Conservation (phyloP, 805 yeast genomes). For the Zygoascus ofunaensis region DNA sequence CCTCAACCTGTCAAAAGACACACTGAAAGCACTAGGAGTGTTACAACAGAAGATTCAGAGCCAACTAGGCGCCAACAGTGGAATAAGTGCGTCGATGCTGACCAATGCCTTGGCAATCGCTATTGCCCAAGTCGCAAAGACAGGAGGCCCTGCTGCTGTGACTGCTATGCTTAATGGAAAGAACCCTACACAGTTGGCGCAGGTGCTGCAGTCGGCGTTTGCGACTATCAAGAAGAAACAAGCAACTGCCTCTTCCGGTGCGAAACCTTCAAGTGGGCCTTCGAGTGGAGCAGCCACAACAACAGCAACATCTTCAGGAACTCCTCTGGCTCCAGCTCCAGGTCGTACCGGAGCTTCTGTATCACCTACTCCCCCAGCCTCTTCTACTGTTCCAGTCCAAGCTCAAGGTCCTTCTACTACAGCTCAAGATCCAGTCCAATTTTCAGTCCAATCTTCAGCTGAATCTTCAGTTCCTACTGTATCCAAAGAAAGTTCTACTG, state of each 20-base stretch:
- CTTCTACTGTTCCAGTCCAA: not conserved
- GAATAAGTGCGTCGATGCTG: conserved; percentile 71
- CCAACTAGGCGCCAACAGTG: conserved; percentile 69
- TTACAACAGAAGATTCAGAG: conserved; percentile 79
- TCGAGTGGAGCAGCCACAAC: conserved; percentile 2
- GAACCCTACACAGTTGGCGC: conserved; percentile 20
- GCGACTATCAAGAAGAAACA: conserved; percentile 12
- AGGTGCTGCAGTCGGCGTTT: conserved; percentile 16
- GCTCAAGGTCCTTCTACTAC: not conserved
- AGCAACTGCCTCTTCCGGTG: not conserved
- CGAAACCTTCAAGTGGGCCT: not conserved
- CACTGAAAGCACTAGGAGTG: conserved; percentile 67
- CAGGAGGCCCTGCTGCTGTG: conserved; percentile 23
- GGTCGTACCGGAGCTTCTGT: conserved; percentile 5
- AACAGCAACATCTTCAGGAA: conserved; percentile 2
- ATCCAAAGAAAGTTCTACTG: not conserved
- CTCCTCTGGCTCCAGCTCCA: conserved; percentile 7
- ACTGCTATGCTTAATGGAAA: conserved; percentile 17
- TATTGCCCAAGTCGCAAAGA: conserved; percentile 79
- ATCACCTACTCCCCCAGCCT: conserved; percentile 4
- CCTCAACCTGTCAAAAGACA: conserved; percentile 41
- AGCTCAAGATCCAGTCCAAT: not conserved
- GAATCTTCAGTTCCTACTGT: not conserved
- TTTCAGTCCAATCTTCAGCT: not conserved
- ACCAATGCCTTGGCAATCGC: conserved; percentile 92